Evolutionary conservation across 2,329 filamentous ascomycete genomes (phyloP).

Genomic region (Trichophyton benhamiae): DNA sequence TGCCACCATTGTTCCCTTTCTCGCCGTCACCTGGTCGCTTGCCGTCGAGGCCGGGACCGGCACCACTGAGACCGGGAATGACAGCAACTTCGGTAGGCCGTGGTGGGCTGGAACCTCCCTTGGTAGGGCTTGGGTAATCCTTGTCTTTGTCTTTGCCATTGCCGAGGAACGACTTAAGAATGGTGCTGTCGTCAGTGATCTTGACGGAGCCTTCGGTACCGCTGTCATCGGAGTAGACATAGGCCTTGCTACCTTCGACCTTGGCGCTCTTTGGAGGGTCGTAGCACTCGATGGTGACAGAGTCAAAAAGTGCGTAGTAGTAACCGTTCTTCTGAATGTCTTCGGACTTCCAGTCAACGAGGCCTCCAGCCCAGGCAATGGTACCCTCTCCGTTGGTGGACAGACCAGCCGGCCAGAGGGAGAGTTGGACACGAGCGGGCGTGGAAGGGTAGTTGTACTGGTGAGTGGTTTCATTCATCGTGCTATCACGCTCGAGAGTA

Average conservation of each 20-base stretch:
- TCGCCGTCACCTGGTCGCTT: constrained; percentile 13
- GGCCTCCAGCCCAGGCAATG: constrained; percentile 79
- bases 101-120: constrained; percentile 17
- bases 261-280: constrained; percentile 61
- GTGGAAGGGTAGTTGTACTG: constrained; percentile 85
- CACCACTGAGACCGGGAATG: constrained; percentile 23
- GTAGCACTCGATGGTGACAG: constrained; percentile 79
- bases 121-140: constrained; percentile 28
- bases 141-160: constrained; percentile 62
- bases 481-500: constrained; percentile 60
- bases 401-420: constrained; percentile 87
- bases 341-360: constrained; percentile 70
- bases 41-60: constrained; percentile 23
- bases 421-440: constrained; percentile 79
- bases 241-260: constrained; percentile 49
- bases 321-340: constrained; percentile 77
- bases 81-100: constrained; percentile 22
- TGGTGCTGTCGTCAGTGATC: constrained; percentile 60
- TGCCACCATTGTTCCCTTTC: constrained; percentile 15
- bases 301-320: constrained; percentile 69
- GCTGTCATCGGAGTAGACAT: constrained; percentile 55
- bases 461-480: constrained; percentile 73
- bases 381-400: constrained; percentile 70
- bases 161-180: constrained; percentile 67
- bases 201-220: constrained; percentile 67